Conservation (phyloP, 73 alveolate species). For the Paramecium octaurelia region DNA sequence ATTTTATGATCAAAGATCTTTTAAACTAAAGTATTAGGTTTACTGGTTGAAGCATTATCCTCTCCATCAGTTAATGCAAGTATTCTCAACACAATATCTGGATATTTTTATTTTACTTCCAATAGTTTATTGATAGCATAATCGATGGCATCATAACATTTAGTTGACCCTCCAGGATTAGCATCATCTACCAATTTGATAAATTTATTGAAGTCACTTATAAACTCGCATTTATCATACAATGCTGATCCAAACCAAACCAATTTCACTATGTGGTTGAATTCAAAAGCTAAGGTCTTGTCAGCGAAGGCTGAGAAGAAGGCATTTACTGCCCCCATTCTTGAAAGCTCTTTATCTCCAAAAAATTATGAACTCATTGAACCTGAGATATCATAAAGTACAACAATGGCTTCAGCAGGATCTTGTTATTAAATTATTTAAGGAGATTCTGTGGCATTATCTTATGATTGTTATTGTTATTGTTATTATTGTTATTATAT, state of each 20-base stretch:
- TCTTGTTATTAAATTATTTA: background rate
- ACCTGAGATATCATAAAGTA: conserved; percentile 64
- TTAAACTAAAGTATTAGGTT: conserved; percentile 33
- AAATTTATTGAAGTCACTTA: conserved; percentile 54
- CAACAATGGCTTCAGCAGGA: conserved; percentile 69
- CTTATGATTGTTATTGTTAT: background rate
- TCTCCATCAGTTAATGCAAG: conserved; percentile 69
- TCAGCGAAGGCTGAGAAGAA: conserved; percentile 66
- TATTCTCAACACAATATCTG: conserved; percentile 59
- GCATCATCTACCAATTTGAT: conserved; percentile 51
- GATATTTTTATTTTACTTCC: conserved; percentile 54
- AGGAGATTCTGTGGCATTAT: background rate
- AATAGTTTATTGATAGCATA: conserved; percentile 29
- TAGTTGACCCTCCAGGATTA: conserved; percentile 59
- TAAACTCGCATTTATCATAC: conserved; percentile 56
- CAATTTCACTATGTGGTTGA: conserved; percentile 51
- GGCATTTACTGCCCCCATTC: conserved; percentile 67
- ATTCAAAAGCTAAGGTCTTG: conserved; percentile 63
- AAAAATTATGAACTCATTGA: conserved; percentile 60
- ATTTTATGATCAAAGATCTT: conserved; percentile 44
- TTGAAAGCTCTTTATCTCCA: conserved; percentile 57
- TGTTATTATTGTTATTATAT: background rate
- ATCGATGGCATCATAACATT: conserved; percentile 63
- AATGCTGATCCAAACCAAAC: conserved; percentile 42
- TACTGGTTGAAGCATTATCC: conserved; percentile 53